A percentile compares a stretch with the other conserved stretches of the same genome.
phyloP scores from a whole-genome alignment of 352 stramenopile genomes.

The Phytophthora agathidicida region DNA sequence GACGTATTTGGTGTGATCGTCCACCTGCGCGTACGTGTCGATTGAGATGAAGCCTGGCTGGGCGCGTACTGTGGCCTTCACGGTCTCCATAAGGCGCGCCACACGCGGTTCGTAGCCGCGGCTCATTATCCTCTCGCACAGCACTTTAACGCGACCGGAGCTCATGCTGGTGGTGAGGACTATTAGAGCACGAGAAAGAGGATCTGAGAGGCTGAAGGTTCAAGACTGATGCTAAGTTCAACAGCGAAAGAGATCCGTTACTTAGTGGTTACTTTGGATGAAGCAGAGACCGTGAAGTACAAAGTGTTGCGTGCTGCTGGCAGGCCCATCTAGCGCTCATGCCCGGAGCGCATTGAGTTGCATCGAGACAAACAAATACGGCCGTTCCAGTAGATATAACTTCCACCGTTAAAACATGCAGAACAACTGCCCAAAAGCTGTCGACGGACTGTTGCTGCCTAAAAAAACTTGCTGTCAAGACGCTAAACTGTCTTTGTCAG shows the following conservation, averaged over 20 bases:
- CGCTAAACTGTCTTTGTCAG: not conserved
- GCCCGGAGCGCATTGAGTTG: no score
- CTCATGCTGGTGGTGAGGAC: conserved; percentile 34
- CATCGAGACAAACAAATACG: not conserved
- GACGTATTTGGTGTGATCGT: conserved; percentile 88
- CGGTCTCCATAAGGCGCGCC: conserved; percentile 84
- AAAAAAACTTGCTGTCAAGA: not conserved
- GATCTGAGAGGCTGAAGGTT: no score
- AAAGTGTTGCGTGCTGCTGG: not conserved
- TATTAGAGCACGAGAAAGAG: no score
- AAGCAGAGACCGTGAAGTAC: no score
- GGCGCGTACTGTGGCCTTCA: conserved; percentile 80
- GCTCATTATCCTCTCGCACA: conserved; percentile 90
- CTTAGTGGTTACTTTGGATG: not conserved
- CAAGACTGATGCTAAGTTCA: no score
- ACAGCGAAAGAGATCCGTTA: not conserved
- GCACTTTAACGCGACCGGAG: conserved; percentile 59
- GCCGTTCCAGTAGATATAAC: conserved; percentile 4
- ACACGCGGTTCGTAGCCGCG: conserved; percentile 87
- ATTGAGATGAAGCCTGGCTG: conserved; percentile 81
- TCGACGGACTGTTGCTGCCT: conserved; percentile 10
- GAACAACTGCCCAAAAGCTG: conserved; percentile 16
- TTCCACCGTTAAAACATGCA: conserved; percentile 35
- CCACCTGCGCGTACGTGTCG: conserved; percentile 77
- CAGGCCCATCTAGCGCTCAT: no score